phyloP scores from a whole-genome alignment of 306 rosid genomes.

The Cicer judaicum region DNA sequence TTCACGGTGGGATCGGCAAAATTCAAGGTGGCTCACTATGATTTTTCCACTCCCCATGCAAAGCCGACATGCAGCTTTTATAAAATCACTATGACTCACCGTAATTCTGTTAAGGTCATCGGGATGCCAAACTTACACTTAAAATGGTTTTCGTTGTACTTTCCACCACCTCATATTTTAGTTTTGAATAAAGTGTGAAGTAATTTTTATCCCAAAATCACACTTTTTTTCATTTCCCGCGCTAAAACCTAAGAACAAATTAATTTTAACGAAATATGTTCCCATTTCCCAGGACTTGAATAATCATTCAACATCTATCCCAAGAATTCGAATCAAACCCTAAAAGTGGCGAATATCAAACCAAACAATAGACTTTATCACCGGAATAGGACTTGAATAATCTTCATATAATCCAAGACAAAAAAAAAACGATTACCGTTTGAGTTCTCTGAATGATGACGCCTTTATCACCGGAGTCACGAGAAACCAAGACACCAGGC shows the following conservation, averaged over 20 bases:
- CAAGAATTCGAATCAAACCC: neutral
- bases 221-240: slow-evolving; percentile 9
- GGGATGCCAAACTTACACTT: too few relatives aligned
- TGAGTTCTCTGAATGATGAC: slow-evolving; percentile 75
- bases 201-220: neutral
- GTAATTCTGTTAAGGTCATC: too few relatives aligned
- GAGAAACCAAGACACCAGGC: slow-evolving; percentile 59
- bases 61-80: too few relatives aligned
- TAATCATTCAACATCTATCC: neutral
- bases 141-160: neutral
- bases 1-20: too few relatives aligned
- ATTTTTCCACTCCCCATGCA: too few relatives aligned
- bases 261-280: neutral
- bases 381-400: too few relatives aligned
- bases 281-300: slow-evolving; percentile 19
- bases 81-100: too few relatives aligned
- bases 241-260: slow-evolving; percentile 12
- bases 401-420: neutral
- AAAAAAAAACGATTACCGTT: slow-evolving; percentile 51
- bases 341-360: neutral
- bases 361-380: too few relatives aligned
- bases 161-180: neutral
- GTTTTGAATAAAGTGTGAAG: slow-evolving; percentile 25
- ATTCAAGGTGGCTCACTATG: too few relatives aligned
- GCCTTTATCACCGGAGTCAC: slow-evolving; percentile 72